Evolutionary conservation across 345 rosid species (phyloP).

Genomic region (Litchi chinensis): DNA sequence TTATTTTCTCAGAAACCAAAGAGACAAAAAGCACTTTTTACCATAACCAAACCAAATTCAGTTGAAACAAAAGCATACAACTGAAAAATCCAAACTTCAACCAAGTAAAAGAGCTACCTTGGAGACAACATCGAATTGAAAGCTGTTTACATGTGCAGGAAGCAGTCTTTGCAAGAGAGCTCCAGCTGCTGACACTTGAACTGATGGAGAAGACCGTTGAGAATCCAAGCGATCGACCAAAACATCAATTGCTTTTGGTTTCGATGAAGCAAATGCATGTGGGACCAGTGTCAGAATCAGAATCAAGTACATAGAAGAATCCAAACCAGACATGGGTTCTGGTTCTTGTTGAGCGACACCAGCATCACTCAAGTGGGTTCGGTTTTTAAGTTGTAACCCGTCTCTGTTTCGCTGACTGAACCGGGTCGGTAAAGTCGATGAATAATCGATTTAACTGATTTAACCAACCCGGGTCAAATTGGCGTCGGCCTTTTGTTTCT

Average conservation of each 20-base stretch:
- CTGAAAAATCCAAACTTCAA: background rate
- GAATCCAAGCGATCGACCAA: constrained; percentile 67
- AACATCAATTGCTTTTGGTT: constrained; percentile 37
- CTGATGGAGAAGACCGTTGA: constrained; percentile 46
- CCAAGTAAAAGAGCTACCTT: constrained; percentile 44
- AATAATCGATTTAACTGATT: background rate
- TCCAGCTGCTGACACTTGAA: constrained; percentile 75
- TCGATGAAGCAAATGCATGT: constrained; percentile 21
- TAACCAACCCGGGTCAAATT: background rate
- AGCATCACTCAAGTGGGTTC: background rate
- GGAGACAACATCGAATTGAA: constrained; percentile 67
- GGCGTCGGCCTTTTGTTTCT: background rate
- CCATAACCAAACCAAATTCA: too few species aligned
- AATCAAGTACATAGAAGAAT: constrained; percentile 18
- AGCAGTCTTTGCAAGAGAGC: constrained; percentile 72
- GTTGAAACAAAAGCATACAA: background rate
- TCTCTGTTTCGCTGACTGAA: background rate
- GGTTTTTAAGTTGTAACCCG: background rate
- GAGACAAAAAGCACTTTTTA: too few species aligned
- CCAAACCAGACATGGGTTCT: constrained; percentile 16
- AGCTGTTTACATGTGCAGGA: constrained; percentile 61
- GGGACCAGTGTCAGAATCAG: constrained; percentile 22
- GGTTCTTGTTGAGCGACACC: background rate
- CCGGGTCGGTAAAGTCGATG: background rate
- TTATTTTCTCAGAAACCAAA: too few species aligned